These are phyloP conservation scores for Candida schatavii DNA, from an alignment of 805 yeast species.

Conservation along the genomic window DNA sequence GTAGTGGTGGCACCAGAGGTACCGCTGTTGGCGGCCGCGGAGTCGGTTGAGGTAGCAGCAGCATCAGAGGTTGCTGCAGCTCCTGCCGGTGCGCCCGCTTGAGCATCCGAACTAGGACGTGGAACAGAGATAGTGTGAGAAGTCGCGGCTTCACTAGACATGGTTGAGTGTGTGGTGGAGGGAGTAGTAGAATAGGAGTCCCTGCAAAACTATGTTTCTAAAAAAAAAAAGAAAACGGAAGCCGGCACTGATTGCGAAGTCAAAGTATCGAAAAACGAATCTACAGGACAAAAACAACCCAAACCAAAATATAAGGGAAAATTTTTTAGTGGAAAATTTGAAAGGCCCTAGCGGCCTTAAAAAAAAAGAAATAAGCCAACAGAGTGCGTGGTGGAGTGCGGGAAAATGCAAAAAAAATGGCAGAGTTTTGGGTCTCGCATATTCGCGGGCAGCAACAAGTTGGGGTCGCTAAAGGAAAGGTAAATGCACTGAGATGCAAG, in stretches of 20 bases:
- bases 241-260: no score
- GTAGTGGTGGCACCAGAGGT: slow-evolving; percentile 1
- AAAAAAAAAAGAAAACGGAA: not conserved
- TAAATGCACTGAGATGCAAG: no score
- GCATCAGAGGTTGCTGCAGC: not conserved
- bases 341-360: not conserved
- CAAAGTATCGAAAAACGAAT: not conserved
- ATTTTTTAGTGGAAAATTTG: not conserved
- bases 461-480: no score
- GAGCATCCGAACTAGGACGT: not conserved
- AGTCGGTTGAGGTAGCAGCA: not conserved
- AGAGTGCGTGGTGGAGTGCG: no score
- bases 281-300: not conserved
- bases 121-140: not conserved
- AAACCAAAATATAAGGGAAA: not conserved
- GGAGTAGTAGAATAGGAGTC: not conserved
- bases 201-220: not conserved
- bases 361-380: no score
- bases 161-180: not conserved
- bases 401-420: no score
- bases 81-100: not conserved
- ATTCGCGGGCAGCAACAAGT: no score
- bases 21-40: not conserved
- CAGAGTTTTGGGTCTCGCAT: no score
- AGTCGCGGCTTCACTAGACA: not conserved